Conservation (phyloP, 768 basidiomycete genomes). For the Mycena filopes region DNA sequence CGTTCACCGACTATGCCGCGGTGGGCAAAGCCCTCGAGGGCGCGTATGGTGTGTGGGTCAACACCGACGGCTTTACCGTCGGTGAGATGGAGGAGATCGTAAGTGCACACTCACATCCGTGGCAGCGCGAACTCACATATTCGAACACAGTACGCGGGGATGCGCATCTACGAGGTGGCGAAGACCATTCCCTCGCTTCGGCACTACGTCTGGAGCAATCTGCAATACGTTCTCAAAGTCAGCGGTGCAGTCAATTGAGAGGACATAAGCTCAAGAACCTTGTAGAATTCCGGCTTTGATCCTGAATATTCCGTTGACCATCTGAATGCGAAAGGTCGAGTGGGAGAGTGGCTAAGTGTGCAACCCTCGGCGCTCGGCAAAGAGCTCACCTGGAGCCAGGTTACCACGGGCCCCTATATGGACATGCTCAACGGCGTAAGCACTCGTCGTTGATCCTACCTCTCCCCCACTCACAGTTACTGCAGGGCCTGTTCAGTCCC, state of each 20-base stretch:
- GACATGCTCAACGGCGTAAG: constrained; percentile 6
- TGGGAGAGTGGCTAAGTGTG: not conserved
- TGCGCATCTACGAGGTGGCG: constrained; percentile 55
- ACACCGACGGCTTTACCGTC: constrained; percentile 53
- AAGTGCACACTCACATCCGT: not conserved
- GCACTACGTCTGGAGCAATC: constrained; percentile 53
- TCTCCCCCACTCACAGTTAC: not conserved
- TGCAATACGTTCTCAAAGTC: constrained; percentile 14
- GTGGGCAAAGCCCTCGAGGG: constrained; percentile 47
- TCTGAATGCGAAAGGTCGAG: not conserved
- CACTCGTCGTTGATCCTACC: not conserved
- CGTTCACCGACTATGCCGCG: constrained; percentile 44
- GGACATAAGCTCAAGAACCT: no score
- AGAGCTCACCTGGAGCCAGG: constrained; percentile 6
- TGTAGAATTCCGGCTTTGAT: not conserved
- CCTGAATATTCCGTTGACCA: not conserved
- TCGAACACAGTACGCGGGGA: constrained; percentile 41
- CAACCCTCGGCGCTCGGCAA: not conserved
- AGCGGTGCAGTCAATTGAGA: not conserved
- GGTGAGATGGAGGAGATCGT: constrained; percentile 51
- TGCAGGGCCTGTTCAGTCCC: not conserved
- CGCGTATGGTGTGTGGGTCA: constrained; percentile 54
- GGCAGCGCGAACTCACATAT: no score
- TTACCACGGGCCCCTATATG: constrained; percentile 12
- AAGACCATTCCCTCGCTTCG: constrained; percentile 44